Percentiles rank a stretch among this genome's conserved stretches.
phyloP scores from a whole-genome alignment of 108 stramenopile genomes.

The Mediolabrus comicus region DNA sequence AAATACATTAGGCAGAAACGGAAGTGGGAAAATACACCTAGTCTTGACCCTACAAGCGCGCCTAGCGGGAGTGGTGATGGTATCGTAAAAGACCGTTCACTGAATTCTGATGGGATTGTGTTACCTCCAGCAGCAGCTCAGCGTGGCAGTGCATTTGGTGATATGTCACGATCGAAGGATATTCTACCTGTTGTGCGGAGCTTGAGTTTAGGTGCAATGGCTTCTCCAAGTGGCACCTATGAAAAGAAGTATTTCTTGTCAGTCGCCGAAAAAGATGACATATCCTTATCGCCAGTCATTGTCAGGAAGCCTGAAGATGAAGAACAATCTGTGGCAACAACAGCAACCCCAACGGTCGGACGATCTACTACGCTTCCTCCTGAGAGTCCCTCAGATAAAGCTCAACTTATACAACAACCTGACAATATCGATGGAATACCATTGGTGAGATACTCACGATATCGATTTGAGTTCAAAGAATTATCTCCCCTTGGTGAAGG shows the following conservation, averaged over 20 bases:
- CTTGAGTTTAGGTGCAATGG: constrained; percentile 31
- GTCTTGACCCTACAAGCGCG: constrained; percentile 17
- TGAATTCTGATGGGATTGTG: constrained; percentile 2
- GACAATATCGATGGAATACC: constrained; percentile 68
- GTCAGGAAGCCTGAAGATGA: background rate
- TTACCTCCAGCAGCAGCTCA: constrained; percentile 7
- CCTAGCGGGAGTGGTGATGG: constrained; percentile 29
- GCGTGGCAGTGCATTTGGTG: constrained; percentile 4
- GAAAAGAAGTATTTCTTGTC: constrained; percentile 7
- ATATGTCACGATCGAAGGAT: constrained; percentile 4
- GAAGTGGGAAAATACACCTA: constrained; percentile 34
- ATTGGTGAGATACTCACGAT: constrained; percentile 78
- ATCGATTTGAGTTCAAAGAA: constrained; percentile 80
- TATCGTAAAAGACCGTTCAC: background rate
- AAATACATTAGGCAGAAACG: constrained; percentile 31
- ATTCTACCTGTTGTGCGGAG: constrained; percentile 20
- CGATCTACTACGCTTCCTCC: constrained; percentile 7
- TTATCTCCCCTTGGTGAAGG: constrained; percentile 77
- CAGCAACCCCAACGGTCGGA: background rate
- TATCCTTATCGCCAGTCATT: background rate
- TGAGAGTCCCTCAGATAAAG: background rate
- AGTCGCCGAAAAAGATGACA: constrained; percentile 3
- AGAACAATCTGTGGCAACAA: background rate
- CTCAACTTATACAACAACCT: constrained; percentile 1
- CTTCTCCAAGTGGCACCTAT: constrained; percentile 1